Base-by-base conservation (phyloP, 2,329 filamentous ascomycete species). In the Aureobasidium sp. region DNA sequence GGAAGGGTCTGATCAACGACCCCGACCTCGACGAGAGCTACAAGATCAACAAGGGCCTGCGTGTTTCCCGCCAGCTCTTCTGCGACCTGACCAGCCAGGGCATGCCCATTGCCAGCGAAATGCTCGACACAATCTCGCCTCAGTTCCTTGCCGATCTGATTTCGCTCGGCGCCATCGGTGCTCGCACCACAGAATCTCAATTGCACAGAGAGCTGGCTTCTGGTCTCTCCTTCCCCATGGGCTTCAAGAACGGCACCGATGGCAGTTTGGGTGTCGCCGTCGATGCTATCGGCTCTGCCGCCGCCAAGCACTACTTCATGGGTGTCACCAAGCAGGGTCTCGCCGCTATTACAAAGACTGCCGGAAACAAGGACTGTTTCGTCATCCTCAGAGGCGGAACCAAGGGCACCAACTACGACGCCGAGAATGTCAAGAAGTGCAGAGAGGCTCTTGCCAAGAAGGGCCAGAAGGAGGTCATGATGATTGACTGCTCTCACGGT, bases 1-100 rank as follows among this genome's bases (percentile, higher is more conserved):
- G 93, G 93, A 98, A 98, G 76, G 93, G 93, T 49, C 79, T 98
- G 70, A 96, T 98, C 79, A 98, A 98, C 73, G 93, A 98, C 71
- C 93, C 93, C 2, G 90, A 97, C 65, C 95, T 98, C 69, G 89
- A 98, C 71, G 85, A 93, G 70, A 93, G 86, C 66, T 98, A 87
- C 85, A 83, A 95, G 75, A 98, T 98, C 78, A 98, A 98, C 83
- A 97, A 97, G 79, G 93, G 93, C 50, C 80, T 98, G 54, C 83
- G 89, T 25, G 83, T 95, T 54, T 91, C 88, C n/a, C 81, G 93
- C 63, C 86, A 95, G 74, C 79, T 98, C 67, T 98, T 96, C 76
- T 83, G 86, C 63, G 90, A 97, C 66, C 78, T 98, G 57, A 98
- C 91, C 30, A 77, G 77, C 57, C 77, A 79, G 59, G 93, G 93